Percentiles rank a stretch among this genome's conserved stretches.
Evolutionary conservation across 345 rosid genomes (phyloP).

Genomic region (Citrus mangshanensis): DNA sequence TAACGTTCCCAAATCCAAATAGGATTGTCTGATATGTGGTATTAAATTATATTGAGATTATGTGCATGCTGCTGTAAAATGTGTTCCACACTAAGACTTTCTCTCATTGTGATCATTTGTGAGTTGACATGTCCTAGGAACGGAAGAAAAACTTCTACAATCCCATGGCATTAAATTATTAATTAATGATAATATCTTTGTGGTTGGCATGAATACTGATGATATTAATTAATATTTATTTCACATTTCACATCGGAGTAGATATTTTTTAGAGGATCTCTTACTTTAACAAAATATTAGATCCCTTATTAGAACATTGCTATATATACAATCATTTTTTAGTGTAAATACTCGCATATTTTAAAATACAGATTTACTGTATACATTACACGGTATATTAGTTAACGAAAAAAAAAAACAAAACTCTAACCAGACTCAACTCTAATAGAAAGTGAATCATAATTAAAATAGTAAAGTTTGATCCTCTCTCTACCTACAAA

Average conservation of each 20-base stretch:
- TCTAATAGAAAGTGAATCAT: too few species aligned
- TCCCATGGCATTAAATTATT: background rate
- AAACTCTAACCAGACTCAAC: too few species aligned
- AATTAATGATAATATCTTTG: background rate
- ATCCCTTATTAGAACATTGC: too few species aligned
- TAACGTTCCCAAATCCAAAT: background rate
- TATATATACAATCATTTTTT: too few species aligned
- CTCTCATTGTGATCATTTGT: background rate
- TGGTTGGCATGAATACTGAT: background rate
- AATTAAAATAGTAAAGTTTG: too few species aligned
- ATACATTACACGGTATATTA: too few species aligned
- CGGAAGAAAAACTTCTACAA: background rate
- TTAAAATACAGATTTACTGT: accelerated
- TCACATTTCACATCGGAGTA: too few species aligned
- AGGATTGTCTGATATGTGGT: background rate
- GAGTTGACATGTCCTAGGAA: background rate
- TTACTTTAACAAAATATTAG: too few species aligned
- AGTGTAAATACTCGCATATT: accelerated
- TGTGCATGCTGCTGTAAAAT: background rate
- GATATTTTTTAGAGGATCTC: accelerated
- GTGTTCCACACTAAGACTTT: slow-evolving; percentile 1
- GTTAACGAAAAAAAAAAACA: too few species aligned
- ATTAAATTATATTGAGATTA: background rate
- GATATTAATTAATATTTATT: background rate
- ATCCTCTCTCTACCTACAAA: too few species aligned